Percentiles rank a stretch among this genome's conserved stretches.
Evolutionary conservation across 139 green algal species (phyloP).

Genomic region (Gonium pectorale): DNA sequence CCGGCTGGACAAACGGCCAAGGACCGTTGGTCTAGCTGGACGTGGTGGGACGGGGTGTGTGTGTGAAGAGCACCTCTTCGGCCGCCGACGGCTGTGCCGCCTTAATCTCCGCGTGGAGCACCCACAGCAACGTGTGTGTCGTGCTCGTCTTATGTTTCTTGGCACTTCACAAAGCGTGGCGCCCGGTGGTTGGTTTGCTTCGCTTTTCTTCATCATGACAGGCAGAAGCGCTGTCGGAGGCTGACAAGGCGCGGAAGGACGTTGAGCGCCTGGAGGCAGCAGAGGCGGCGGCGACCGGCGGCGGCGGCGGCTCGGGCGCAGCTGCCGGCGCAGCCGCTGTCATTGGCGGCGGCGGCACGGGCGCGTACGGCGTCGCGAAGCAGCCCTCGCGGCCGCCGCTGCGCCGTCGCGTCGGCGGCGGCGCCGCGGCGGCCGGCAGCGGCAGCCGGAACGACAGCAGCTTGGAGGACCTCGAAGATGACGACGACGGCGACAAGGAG

Average conservation of each 20-base stretch:
- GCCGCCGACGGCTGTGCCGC: too few relatives aligned
- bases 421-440: background rate
- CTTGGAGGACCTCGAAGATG: slow-evolving; percentile 12
- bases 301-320: background rate
- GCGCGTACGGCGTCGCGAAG: background rate
- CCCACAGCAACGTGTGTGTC: too few relatives aligned
- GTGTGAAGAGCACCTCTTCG: too few relatives aligned
- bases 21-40: too few relatives aligned
- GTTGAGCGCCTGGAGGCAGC: background rate
- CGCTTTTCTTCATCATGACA: too few relatives aligned
- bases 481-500: slow-evolving; percentile 32
- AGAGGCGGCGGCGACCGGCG: background rate
- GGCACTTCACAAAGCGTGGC: too few relatives aligned
- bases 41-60: too few relatives aligned
- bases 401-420: background rate
- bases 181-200: too few relatives aligned
- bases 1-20: too few relatives aligned
- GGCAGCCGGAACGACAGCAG: background rate
- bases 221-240: slow-evolving; percentile 1
- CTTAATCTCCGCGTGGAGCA: too few relatives aligned
- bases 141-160: too few relatives aligned
- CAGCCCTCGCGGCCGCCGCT: background rate
- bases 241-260: background rate
- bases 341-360: background rate
- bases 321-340: background rate